A percentile compares a stretch with the other conserved stretches of the same genome.
Evolutionary conservation across 176 grass and related monocot genomes (phyloP).

Genomic region (Cenchrus fungigraminus): DNA sequence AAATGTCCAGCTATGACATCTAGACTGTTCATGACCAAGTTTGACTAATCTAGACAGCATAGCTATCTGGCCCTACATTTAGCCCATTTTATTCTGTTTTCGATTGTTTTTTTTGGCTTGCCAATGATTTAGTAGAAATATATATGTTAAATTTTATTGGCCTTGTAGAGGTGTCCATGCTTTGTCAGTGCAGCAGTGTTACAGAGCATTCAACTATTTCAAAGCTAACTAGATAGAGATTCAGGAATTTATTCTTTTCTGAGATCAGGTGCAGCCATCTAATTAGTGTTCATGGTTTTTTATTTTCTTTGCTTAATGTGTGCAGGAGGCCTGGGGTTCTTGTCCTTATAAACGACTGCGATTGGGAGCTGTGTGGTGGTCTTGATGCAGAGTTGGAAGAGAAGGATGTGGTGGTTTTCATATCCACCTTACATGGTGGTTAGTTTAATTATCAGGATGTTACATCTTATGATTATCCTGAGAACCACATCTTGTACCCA

Average conservation of each 20-base stretch:
- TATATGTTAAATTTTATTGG: neutral
- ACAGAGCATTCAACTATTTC: neutral
- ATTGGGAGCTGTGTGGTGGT: constrained; percentile 84
- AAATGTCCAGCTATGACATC: neutral
- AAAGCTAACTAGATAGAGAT: neutral
- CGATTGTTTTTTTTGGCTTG: neutral
- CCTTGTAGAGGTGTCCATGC: neutral
- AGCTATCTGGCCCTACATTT: neutral
- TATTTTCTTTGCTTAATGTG: constrained; percentile 5
- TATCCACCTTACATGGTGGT: constrained; percentile 90
- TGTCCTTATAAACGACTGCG: constrained; percentile 83
- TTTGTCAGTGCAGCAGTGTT: neutral
- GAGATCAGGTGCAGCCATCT: neutral
- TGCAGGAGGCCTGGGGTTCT: constrained; percentile 91
- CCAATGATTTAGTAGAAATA: neutral
- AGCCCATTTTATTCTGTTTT: neutral
- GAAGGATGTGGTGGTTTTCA: constrained; percentile 89
- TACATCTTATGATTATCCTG: neutral
- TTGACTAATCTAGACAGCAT: neutral
- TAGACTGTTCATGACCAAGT: neutral
- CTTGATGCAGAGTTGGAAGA: constrained; percentile 85
- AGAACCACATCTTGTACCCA: constrained; percentile 13
- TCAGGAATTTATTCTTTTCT: neutral
- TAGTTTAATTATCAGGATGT: constrained; percentile 33
- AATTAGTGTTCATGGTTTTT: neutral